phyloP scores from a whole-genome alignment of 805 yeast species.

The Wickerhamiella sergipiensis region DNA sequence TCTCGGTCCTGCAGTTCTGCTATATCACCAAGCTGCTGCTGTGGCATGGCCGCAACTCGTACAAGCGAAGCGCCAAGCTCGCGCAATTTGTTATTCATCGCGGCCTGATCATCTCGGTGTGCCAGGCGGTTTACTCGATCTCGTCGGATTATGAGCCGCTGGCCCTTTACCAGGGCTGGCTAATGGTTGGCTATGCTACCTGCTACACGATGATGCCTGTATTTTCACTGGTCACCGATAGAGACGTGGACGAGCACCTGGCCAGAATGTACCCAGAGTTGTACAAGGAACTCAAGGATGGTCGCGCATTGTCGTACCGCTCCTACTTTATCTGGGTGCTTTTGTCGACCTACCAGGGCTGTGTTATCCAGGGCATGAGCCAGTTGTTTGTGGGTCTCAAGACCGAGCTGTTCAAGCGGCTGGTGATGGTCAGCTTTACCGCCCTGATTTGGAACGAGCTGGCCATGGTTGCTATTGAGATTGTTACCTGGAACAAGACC shows the following conservation, averaged over 20 bases:
- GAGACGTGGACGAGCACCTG: conserved; percentile 78
- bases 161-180: conserved; percentile 89
- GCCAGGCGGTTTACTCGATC: conserved; percentile 87
- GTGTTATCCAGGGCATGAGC: conserved; percentile 66
- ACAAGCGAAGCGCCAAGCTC: conserved; percentile 86
- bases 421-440: conserved; percentile 83
- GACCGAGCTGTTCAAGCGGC: conserved; percentile 38
- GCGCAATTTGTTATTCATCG: conserved; percentile 95
- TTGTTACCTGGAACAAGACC: conserved; percentile 75
- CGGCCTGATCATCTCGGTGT: conserved; percentile 83
- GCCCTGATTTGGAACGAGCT: conserved; percentile 73
- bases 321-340: conserved; percentile 88
- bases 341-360: conserved; percentile 84
- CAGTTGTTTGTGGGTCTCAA: conserved; percentile 61
- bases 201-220: conserved; percentile 98
- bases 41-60: conserved; percentile 98
- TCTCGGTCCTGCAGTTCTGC: conserved; percentile 83
- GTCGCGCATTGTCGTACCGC: conserved; percentile 69
- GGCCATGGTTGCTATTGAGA: conserved; percentile 84
- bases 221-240: conserved; percentile 79
- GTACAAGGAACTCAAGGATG: conserved; percentile 81
- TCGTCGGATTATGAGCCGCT: conserved; percentile 83
- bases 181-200: conserved; percentile 98
- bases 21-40: conserved; percentile 71
- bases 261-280: conserved; percentile 89